These are phyloP conservation scores for Xylaria flabelliformis DNA, from an alignment of 495 filamentous ascomycete species.

Conservation along the genomic window DNA sequence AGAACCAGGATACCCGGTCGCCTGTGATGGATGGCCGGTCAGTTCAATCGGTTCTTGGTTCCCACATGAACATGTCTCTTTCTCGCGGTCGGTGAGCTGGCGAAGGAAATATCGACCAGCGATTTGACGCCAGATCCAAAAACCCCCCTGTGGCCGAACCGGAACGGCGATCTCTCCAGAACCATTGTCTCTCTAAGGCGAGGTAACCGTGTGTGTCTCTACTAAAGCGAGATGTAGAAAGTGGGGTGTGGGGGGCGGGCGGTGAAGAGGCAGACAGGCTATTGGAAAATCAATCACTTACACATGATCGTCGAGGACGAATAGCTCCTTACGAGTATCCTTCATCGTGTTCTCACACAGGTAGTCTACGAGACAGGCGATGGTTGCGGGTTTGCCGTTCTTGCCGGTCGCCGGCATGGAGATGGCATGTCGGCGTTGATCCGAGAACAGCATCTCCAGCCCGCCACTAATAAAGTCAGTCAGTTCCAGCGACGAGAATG, in stretches of 20 bases:
- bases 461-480: slow-evolving; percentile 69
- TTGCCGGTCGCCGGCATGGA: slow-evolving; percentile 68
- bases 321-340: slow-evolving; percentile 85
- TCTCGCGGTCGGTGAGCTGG: slow-evolving; percentile 13
- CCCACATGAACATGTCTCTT: not conserved
- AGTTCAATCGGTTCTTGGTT: not conserved
- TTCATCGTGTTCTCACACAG: slow-evolving; percentile 86
- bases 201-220: not conserved
- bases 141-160: not conserved
- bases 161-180: slow-evolving; percentile 8
- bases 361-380: slow-evolving; percentile 78
- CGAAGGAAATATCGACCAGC: not conserved
- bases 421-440: slow-evolving; percentile 74
- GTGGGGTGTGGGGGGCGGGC: slow-evolving; percentile 25
- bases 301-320: slow-evolving; percentile 88
- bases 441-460: slow-evolving; percentile 92
- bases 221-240: slow-evolving; percentile 6
- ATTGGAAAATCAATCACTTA: slow-evolving; percentile 53
- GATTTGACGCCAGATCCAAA: slow-evolving; percentile 3
- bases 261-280: slow-evolving; percentile 9
- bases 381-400: slow-evolving; percentile 65
- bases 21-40: slow-evolving; percentile 50
- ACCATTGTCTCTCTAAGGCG: slow-evolving; percentile 12
- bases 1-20: slow-evolving; percentile 96
- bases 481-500: not conserved